Conservation (phyloP, 106 monocot species). For the Acorus gramineus region DNA sequence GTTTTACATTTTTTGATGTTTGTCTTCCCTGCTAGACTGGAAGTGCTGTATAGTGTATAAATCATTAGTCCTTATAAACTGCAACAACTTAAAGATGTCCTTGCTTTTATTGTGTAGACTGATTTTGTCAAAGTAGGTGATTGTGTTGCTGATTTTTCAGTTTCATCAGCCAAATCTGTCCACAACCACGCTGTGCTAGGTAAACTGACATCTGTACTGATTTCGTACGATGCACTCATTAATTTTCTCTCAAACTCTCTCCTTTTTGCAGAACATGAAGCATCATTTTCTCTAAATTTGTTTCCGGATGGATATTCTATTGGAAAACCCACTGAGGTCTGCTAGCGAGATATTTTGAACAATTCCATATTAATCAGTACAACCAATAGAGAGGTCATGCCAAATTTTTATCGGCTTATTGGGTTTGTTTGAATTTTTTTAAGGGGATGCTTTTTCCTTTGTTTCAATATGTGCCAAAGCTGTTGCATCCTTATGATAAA, state of each 20-base stretch:
- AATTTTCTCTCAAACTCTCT: conserved; percentile 1
- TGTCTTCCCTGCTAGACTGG: no score
- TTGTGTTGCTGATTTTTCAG: conserved; percentile 5
- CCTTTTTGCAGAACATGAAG: conserved; percentile 25
- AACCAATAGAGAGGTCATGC: background rate
- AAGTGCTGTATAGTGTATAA: no score
- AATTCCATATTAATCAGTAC: no score
- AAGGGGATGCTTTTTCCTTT: conserved; percentile 30
- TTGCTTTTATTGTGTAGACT: conserved; percentile 6
- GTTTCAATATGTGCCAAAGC: conserved; percentile 32
- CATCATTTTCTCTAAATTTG: conserved; percentile 53
- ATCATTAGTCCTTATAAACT: no score
- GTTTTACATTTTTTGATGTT: no score
- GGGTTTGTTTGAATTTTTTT: background rate
- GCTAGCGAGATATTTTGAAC: conserved; percentile 5
- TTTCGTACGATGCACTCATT: background rate
- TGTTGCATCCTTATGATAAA: conserved; percentile 48
- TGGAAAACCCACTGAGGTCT: conserved; percentile 45
- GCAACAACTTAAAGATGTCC: no score
- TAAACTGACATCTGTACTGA: background rate
- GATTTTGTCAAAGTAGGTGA: conserved; percentile 1
- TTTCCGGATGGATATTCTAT: conserved; percentile 52
- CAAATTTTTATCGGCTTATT: background rate
- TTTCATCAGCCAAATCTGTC: conserved; percentile 7
- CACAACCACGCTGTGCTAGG: conserved; percentile 7